Evolutionary conservation across 768 basidiomycete species (phyloP), one percentile per base, ranked within the genome.

Genomic region (Leccinum olivaceopallidum): DNA sequence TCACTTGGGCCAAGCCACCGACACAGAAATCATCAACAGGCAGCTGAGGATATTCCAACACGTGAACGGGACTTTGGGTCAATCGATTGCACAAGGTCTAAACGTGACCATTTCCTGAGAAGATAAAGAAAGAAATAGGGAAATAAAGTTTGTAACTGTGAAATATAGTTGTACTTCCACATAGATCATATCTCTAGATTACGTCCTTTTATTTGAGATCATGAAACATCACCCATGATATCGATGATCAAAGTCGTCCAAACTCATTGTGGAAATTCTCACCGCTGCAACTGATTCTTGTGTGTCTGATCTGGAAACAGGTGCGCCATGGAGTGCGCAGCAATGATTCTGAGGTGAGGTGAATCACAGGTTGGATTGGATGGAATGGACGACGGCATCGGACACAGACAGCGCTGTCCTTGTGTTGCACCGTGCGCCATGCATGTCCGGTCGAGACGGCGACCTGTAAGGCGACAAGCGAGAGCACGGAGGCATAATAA

Each of bases 11-110:
- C 63, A 61, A n/a, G 77, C 67, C 0, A 69, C 69, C 10, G 68
- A 71, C 56, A 56, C 56, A 56, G 57, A 34, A 20, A 73, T 78
- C 26, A 61, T 71, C n/a, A 65, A 68, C 56, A 73, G 72, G 36
- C 73, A 76, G 52, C 73, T 71, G 24, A 60, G 55, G 63, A 60
- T 79, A 22, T 79, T 80, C 65, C 69, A 69, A n/a, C 73, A 78
- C 51, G 75, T 77, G 42, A 73, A 79, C 59, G 59, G 57, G 26
- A 71, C 71, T 4, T 64, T 80, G n/a, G 78, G 78, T 28, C 59
- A 71, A 57, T 67, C 65, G 48, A 75, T 80, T 53, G 77, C 76
- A 9, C 63, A 71, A 47, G 75, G 76, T 37, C 65, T 70, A 63
- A 69, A 66, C 58, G n/a, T 69, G 55, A 68, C 64, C 26, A 57